A percentile compares a stretch with the other conserved stretches of the same genome.
Evolutionary conservation across 2,329 filamentous ascomycete species (phyloP).

Genomic region (Trichophaea hybrida): DNA sequence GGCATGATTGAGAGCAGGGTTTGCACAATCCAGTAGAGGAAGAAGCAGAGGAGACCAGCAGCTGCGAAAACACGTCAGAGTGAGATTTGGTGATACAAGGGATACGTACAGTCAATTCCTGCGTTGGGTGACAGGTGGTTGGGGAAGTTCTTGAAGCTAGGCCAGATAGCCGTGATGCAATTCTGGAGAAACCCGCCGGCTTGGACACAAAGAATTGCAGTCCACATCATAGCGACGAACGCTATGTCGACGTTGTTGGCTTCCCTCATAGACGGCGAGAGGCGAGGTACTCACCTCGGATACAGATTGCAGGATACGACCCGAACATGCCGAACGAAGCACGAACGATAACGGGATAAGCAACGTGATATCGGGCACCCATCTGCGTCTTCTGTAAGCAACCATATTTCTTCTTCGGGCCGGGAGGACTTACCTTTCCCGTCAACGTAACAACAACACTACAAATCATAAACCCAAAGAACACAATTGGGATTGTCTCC

Average conservation of each 20-base stretch:
- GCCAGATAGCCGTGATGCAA: conserved; percentile 37
- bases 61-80: conserved; percentile 25
- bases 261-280: not conserved
- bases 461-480: conserved; percentile 37
- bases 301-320: conserved; percentile 35
- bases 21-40: conserved; percentile 40
- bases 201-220: conserved; percentile 36
- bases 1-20: conserved; percentile 34
- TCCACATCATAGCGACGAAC: conserved; percentile 37
- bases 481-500: conserved; percentile 37
- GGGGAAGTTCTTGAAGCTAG: conserved; percentile 34
- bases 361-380: conserved; percentile 27
- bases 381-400: conserved; percentile 23
- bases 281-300: conserved; percentile 28
- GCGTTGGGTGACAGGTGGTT: conserved; percentile 35
- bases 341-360: conserved; percentile 34
- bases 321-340: conserved; percentile 36
- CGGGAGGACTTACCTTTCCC: conserved; percentile 27
- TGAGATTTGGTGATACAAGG: not conserved
- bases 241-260: not conserved
- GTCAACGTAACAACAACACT: conserved; percentile 38
- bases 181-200: conserved; percentile 34
- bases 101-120: conserved; percentile 31
- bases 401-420: not conserved
- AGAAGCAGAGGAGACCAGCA: conserved; percentile 37